These are phyloP conservation scores for Juglanconis juglandina DNA, from an alignment of 2,329 filamentous ascomycete genomes.

Conservation along the genomic window DNA sequence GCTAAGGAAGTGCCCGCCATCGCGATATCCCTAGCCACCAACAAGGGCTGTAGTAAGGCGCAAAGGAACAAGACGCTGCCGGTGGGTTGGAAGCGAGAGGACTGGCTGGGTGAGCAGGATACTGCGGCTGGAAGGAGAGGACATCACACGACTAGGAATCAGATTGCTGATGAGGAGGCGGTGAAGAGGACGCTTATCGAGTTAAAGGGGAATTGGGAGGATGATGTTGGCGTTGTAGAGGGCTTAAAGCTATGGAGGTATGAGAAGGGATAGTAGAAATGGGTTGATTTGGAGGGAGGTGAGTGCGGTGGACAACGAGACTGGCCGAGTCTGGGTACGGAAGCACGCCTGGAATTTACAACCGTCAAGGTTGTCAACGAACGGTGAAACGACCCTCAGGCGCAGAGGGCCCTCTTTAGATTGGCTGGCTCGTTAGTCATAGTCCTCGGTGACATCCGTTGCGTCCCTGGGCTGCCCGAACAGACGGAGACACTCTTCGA, in stretches of 20 bases:
- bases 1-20: too few relatives aligned
- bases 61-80: background rate
- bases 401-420: too few relatives aligned
- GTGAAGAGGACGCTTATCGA: conserved; percentile 4
- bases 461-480: too few relatives aligned
- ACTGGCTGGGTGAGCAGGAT: conserved; percentile 10
- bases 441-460: too few relatives aligned
- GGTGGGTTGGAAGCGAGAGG: background rate
- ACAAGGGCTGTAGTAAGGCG: background rate
- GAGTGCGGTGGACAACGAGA: too few relatives aligned
- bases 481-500: too few relatives aligned
- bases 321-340: too few relatives aligned
- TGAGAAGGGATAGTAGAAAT: conserved; percentile 10
- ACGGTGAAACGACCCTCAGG: too few relatives aligned
- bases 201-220: background rate
- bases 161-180: background rate
- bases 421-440: too few relatives aligned
- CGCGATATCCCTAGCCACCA: too few relatives aligned
- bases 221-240: conserved; percentile 4
- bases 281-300: background rate
- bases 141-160: conserved; percentile 15
- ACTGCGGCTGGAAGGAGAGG: conserved; percentile 1
- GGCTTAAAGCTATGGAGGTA: conserved; percentile 10
- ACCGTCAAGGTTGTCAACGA: too few relatives aligned
- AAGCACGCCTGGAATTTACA: too few relatives aligned